Evolutionary conservation across 495 filamentous ascomycete species (phyloP).

Genomic region (Penicillium manginii): DNA sequence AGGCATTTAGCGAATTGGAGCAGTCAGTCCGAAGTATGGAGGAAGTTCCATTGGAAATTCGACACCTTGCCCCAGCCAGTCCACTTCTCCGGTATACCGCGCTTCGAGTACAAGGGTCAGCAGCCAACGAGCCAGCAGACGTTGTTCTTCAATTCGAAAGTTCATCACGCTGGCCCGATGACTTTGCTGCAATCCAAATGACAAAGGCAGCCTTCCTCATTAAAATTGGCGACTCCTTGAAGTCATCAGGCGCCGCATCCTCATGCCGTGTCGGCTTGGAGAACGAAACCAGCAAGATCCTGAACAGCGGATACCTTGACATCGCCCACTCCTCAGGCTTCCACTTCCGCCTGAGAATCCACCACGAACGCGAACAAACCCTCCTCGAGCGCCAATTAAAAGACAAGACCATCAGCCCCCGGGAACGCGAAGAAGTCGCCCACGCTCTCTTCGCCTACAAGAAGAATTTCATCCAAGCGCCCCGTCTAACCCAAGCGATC

Average conservation of each 20-base stretch:
- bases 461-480: constrained; percentile 68
- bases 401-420: constrained; percentile 64
- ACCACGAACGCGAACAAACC: constrained; percentile 80
- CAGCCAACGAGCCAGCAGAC: constrained; percentile 55
- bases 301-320: constrained; percentile 85
- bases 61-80: constrained; percentile 73
- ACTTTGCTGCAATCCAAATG: constrained; percentile 84
- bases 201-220: constrained; percentile 92
- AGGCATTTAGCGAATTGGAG: constrained; percentile 71
- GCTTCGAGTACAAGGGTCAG: constrained; percentile 45
- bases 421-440: constrained; percentile 65
- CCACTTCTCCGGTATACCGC: constrained; percentile 76
- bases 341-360: constrained; percentile 58
- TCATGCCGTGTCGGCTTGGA: constrained; percentile 77
- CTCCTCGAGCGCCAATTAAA: constrained; percentile 79
- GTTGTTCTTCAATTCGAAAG: constrained; percentile 89
- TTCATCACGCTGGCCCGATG: constrained; percentile 91
- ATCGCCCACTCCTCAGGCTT: constrained; percentile 71
- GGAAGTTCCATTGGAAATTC: constrained; percentile 76
- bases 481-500: constrained; percentile 80
- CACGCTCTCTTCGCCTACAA: constrained; percentile 71
- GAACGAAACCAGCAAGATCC: constrained; percentile 63
- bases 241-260: constrained; percentile 53
- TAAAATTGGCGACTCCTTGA: constrained; percentile 74
- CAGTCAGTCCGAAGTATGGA: constrained; percentile 74